phyloP scores from a whole-genome alignment of 2,329 filamentous ascomycete species.

The Didymella pomorum region DNA sequence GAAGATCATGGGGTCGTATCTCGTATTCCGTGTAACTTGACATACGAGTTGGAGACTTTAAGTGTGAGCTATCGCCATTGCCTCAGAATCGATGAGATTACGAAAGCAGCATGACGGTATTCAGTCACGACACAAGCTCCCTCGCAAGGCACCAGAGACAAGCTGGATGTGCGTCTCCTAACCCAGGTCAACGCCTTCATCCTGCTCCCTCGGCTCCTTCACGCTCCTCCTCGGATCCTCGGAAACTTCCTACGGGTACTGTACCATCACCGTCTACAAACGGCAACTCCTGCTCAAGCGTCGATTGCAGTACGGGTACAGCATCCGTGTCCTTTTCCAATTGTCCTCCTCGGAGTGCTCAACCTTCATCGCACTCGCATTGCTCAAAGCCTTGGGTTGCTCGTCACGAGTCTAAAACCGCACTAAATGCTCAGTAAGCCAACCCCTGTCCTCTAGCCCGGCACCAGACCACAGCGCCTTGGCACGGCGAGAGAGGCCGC shows the following conservation, averaged over 20 bases:
- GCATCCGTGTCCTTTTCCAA: constrained; percentile 1
- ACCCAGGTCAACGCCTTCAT: background rate
- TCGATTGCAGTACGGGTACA: constrained; percentile 8
- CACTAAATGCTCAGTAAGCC: constrained; percentile 6
- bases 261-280: background rate
- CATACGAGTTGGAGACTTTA: background rate
- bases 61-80: background rate
- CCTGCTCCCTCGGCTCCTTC: background rate
- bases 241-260: background rate
- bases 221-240: background rate
- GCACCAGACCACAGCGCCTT: too few relatives aligned
- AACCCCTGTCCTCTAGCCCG: background rate
- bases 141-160: background rate
- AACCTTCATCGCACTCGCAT: too few relatives aligned
- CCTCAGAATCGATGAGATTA: background rate
- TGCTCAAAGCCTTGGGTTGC: too few relatives aligned
- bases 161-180: background rate
- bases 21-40: background rate
- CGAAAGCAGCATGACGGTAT: background rate
- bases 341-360: background rate
- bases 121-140: background rate
- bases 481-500: too few relatives aligned
- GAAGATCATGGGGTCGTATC: too few relatives aligned
- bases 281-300: background rate
- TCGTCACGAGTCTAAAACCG: background rate